Conservation (phyloP, 345 rosid genomes). For the Linum trigynum region DNA sequence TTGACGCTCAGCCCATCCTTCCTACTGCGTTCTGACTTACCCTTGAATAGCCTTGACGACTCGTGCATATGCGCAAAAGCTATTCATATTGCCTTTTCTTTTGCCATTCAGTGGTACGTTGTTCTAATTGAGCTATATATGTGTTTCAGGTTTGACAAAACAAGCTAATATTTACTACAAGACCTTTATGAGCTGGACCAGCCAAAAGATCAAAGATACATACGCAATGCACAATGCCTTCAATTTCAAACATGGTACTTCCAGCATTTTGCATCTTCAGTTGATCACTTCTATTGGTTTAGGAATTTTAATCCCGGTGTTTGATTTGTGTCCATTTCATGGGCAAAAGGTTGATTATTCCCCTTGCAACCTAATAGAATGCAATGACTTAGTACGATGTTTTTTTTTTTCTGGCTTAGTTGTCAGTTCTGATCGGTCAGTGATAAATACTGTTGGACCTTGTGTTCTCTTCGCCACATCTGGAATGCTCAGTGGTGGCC, state of each 20-base stretch:
- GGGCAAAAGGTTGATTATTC: no score
- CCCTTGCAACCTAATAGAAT: no score
- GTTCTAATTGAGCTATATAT: neutral
- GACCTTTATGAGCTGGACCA: conserved; percentile 96
- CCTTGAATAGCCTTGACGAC: neutral
- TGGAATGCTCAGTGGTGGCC: conserved; percentile 92
- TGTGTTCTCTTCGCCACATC: conserved; percentile 98
- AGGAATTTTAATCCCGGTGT: neutral
- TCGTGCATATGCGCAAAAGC: neutral
- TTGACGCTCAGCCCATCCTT: no score
- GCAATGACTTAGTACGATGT: neutral
- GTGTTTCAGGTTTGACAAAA: conserved; percentile 74
- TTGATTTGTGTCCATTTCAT: no score
- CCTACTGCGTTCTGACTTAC: no score
- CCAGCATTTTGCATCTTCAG: neutral
- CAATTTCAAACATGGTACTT: conserved; percentile 84
- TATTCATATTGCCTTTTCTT: neutral
- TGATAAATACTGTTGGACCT: conserved; percentile 78
- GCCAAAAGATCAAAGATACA: conserved; percentile 80
- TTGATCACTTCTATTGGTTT: neutral
- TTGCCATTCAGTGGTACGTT: neutral
- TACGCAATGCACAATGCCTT: conserved; percentile 62
- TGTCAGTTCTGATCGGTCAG: conserved; percentile 61
- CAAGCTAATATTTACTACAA: conserved; percentile 98
- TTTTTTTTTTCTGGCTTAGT: conserved; percentile 25